Conservation (phyloP, 176 grass and related monocot species). For the Juncus inflexus region DNA sequence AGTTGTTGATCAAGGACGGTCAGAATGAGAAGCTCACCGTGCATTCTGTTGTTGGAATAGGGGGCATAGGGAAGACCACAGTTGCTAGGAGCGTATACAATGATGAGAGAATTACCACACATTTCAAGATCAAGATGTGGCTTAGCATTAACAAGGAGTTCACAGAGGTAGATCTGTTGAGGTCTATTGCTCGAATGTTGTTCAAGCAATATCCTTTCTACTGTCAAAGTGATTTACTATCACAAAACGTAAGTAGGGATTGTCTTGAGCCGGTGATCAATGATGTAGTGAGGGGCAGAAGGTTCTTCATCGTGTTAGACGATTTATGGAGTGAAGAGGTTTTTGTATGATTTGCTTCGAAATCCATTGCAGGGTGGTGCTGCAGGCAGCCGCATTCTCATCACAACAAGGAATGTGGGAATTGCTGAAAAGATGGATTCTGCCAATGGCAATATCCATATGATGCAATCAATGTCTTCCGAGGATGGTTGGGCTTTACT, state of each 20-base stretch:
- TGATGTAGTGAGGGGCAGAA: conserved; percentile 1
- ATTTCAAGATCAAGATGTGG: conserved; percentile 31
- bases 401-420: conserved; percentile 25
- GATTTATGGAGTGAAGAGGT: conserved; percentile 26
- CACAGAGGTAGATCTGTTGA: conserved; percentile 15
- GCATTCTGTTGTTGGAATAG: conserved; percentile 32
- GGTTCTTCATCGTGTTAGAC: neutral
- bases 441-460: conserved; percentile 14
- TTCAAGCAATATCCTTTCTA: neutral
- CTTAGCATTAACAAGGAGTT: conserved; percentile 29
- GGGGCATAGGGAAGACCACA: conserved; percentile 50
- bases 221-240: no score
- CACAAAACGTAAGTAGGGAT: neutral
- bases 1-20: neutral
- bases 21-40: neutral
- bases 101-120: conserved; percentile 3
- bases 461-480: conserved; percentile 6
- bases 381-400: neutral
- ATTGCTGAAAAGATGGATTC: conserved; percentile 18
- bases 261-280: neutral
- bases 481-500: no score
- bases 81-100: conserved; percentile 38
- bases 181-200: conserved; percentile 5
- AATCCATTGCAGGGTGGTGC: neutral
- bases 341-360: conserved; percentile 21